Evolutionary conservation across 352 stramenopile genomes (phyloP), one percentile per base, ranked within the genome.

Genomic region (Peronospora farinosa): DNA sequence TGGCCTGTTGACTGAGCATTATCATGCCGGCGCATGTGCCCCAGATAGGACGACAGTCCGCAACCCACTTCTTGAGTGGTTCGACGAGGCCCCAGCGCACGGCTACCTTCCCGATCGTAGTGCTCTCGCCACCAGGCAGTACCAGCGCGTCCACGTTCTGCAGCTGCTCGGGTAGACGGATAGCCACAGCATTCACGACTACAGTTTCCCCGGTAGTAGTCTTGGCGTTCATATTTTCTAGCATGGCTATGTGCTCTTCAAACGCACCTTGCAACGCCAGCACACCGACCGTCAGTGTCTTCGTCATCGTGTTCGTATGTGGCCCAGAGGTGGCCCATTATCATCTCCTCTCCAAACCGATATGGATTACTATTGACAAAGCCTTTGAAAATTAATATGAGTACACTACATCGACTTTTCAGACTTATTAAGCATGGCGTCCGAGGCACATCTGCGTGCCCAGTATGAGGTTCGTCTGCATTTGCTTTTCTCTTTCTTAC

Each of bases 21-120:
- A 98, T 98, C 91, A 98, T 97, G 48, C 95, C 95, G 2, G 95
- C 95, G 64, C 95, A 98, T 5, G 95, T 98, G 47, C 95, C 95
- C 93, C 94, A 98, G 28, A 96, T 96, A 12, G 95, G 95, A 7
- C 72, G 63, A 21, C 72, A 50, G 38, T 70, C 58, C 7, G 62
- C 63, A 11, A 92, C 81, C 78, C 82, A 95, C 58, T 91, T 63
- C 49, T 84, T 82, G 13, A 95, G 60, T 9, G 80, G 79, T 36
- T 89, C 83, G 35, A 84, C 63, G 23, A 95, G 64, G 0, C 84
- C 84, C 71, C 73, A 91, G 40, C 78, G 73, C 44, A 84, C 78
- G 9, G 88, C 88, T 38, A 97, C 79, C 41, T 96, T 92, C 56
- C 86, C 85, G 67, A 98, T 98, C 7, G 95, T 96, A 1, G 95